phyloP scores from a whole-genome alignment of 805 yeast genomes.

The Metschnikowia dekortorum region DNA sequence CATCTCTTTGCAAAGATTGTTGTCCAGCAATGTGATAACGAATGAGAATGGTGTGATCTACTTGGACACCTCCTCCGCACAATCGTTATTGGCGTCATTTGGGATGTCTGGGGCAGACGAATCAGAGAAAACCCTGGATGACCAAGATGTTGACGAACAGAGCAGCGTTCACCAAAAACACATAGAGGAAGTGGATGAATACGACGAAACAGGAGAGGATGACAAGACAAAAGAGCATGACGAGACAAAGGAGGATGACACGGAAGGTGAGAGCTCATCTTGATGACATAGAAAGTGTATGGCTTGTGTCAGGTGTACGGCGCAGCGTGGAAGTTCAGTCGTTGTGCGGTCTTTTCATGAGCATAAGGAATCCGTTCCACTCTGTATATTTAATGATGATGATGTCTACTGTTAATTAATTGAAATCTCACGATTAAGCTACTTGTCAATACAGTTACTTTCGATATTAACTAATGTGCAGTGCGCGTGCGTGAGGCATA shows the following conservation, averaged over 20 bases:
- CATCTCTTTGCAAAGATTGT: slow-evolving; percentile 41
- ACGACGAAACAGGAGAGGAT: slow-evolving; percentile 15
- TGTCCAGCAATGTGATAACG: slow-evolving; percentile 46
- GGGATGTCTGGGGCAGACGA: slow-evolving; percentile 31
- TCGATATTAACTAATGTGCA: too few species aligned
- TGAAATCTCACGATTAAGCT: neutral
- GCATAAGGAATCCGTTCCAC: slow-evolving; percentile 1
- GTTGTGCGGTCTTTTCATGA: neutral
- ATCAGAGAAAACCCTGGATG: slow-evolving; percentile 22
- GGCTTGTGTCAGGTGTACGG: slow-evolving; percentile 1
- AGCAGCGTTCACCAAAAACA: slow-evolving; percentile 25
- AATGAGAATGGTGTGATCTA: slow-evolving; percentile 63
- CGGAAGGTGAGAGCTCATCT: slow-evolving; percentile 1
- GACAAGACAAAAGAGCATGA: too few species aligned
- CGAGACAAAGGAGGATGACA: slow-evolving; percentile 17
- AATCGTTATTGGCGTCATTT: slow-evolving; percentile 55
- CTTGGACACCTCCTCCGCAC: slow-evolving; percentile 58
- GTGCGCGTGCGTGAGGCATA: slow-evolving; percentile 2
- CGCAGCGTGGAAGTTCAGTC: neutral
- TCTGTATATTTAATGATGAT: slow-evolving; percentile 16
- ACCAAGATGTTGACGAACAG: slow-evolving; percentile 24
- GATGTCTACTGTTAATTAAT: slow-evolving; percentile 5
- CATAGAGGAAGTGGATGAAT: slow-evolving; percentile 30
- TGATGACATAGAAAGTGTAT: slow-evolving; percentile 3
- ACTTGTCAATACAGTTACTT: too few species aligned